phyloP scores from a whole-genome alignment of 805 yeast genomes.

The Metschnikowia santaceciliae region DNA sequence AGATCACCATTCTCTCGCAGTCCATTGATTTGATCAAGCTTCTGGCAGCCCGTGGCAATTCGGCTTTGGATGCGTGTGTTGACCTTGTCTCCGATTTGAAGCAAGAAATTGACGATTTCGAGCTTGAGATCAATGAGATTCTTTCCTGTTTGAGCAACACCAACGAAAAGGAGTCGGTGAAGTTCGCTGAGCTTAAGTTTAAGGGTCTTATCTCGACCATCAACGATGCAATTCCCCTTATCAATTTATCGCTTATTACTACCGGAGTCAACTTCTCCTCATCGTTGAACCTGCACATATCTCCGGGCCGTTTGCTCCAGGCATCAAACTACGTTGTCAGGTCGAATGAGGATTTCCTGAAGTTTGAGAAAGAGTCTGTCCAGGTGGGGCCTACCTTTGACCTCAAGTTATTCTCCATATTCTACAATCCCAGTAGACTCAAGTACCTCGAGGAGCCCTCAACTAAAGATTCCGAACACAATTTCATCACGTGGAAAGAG shows the following conservation, averaged over 20 bases:
- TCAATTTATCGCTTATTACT: constrained; percentile 62
- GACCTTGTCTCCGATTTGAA: constrained; percentile 53
- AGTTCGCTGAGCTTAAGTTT: constrained; percentile 49
- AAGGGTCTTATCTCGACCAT: constrained; percentile 46
- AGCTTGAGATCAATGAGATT: constrained; percentile 42
- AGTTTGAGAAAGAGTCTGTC: background rate
- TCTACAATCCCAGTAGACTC: constrained; percentile 50
- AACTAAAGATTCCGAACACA: background rate
- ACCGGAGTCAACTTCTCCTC: constrained; percentile 60
- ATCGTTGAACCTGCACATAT: constrained; percentile 47
- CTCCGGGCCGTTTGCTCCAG: constrained; percentile 64
- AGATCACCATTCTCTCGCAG: constrained; percentile 57
- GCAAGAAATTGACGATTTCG: constrained; percentile 55
- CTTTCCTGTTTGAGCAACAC: constrained; percentile 25
- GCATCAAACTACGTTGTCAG: constrained; percentile 47
- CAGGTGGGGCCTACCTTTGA: constrained; percentile 60
- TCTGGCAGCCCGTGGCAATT: constrained; percentile 59
- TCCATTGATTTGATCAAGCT: constrained; percentile 66
- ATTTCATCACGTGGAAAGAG: constrained; percentile 66
- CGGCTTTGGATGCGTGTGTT: constrained; percentile 52
- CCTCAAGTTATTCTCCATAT: constrained; percentile 57
- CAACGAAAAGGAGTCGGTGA: constrained; percentile 37
- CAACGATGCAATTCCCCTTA: constrained; percentile 65
- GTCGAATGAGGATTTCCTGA: constrained; percentile 29
- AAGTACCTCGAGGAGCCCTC: constrained; percentile 24